Evolutionary conservation across 2,329 filamentous ascomycete genomes (phyloP).

Genomic region (Verticillium isaacii): DNA sequence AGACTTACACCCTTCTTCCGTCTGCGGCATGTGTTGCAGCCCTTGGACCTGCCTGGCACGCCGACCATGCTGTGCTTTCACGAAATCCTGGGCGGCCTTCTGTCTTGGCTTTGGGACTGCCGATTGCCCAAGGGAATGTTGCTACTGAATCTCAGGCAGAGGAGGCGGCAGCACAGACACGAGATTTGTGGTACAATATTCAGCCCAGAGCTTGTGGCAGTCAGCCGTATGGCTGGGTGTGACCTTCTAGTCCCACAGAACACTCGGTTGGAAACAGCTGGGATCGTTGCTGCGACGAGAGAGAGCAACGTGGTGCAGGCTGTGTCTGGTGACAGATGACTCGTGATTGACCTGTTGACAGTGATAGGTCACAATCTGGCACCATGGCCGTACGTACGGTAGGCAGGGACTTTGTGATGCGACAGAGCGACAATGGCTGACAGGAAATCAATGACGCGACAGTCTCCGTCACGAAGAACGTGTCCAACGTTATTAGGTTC

Average conservation of each 20-base stretch:
- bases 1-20: slow-evolving; percentile 15
- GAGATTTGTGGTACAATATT: too few relatives aligned
- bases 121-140: not conserved
- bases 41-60: slow-evolving; percentile 15
- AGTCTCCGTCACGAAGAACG: not conserved
- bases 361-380: too few relatives aligned
- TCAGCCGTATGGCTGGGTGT: not conserved
- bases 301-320: not conserved
- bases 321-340: not conserved
- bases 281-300: too few relatives aligned
- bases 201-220: not conserved
- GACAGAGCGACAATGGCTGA: not conserved
- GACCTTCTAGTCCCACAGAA: not conserved
- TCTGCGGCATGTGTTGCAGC: slow-evolving; percentile 13
- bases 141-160: not conserved
- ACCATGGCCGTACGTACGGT: too few relatives aligned
- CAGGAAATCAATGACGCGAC: not conserved
- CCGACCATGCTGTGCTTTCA: slow-evolving; percentile 11
- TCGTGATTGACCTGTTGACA: too few relatives aligned
- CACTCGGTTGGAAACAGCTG: not conserved
- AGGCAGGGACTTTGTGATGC: too few relatives aligned
- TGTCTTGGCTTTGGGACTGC: not conserved
- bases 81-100: not conserved
- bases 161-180: too few relatives aligned
- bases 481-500: not conserved